Percentiles rank a stretch among this genome's conserved stretches.
phyloP scores from a whole-genome alignment of 139 green algal species.

The Chlamydomonas sp. region DNA sequence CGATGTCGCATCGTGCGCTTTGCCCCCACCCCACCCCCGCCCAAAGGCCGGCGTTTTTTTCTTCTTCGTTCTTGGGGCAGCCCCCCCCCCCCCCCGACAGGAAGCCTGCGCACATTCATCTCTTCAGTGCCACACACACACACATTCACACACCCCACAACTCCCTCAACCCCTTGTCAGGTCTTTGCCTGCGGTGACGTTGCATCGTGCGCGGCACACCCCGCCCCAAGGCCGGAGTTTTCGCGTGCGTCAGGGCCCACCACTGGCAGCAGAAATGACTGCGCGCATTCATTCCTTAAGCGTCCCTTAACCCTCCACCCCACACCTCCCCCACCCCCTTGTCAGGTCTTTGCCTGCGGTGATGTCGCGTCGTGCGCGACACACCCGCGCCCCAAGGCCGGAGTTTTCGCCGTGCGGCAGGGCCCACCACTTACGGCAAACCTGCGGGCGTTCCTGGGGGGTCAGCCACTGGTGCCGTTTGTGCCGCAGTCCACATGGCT shows the following conservation, averaged over 20 bases:
- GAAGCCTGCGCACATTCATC: no score
- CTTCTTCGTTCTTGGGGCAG: neutral
- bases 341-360: conserved; percentile 85
- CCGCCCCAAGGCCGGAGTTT: no score
- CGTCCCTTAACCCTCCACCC: conserved; percentile 16
- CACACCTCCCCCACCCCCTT: conserved; percentile 65
- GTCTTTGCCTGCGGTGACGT: neutral
- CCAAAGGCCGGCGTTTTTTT: neutral
- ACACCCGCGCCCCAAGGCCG: conserved; percentile 89
- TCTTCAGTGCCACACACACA: neutral
- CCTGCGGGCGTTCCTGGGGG: conserved; percentile 57
- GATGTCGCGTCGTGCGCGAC: conserved; percentile 64
- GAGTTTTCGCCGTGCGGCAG: conserved; percentile 89
- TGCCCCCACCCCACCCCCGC: neutral
- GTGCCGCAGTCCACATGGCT: conserved; percentile 73
- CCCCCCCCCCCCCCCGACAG: no score
- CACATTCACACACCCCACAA: conserved; percentile 36
- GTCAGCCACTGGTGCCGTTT: conserved; percentile 59
- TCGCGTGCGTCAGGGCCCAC: no score
- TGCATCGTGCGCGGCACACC: no score
- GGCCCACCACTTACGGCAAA: conserved; percentile 78
- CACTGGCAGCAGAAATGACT: no score
- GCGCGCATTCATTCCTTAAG: neutral
- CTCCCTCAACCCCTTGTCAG: conserved; percentile 54
- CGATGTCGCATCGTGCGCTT: neutral